Conservation (phyloP, 306 rosid species). For the Sechiopsis laciniata region DNA sequence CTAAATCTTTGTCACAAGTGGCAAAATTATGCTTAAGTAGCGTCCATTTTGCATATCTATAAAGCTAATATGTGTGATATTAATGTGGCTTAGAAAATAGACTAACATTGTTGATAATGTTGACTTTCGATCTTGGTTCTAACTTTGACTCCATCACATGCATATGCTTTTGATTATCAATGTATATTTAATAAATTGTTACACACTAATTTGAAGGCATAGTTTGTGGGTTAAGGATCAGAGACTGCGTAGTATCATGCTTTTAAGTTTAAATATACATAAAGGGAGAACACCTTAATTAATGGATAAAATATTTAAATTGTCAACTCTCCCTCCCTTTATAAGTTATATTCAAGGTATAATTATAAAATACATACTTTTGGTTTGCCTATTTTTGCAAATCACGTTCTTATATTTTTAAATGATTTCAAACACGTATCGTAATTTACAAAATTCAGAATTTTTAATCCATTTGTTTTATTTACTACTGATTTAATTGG, state of each 20-base stretch:
- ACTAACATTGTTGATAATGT: constrained; percentile 4
- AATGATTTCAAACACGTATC: neutral
- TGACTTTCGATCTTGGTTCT: constrained; percentile 16
- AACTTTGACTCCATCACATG: constrained; percentile 14
- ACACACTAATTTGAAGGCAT: constrained; percentile 17
- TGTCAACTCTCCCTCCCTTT: neutral
- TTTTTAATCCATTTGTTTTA: neutral
- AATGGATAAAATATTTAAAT: neutral
- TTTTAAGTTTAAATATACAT: neutral
- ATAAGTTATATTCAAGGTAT: neutral
- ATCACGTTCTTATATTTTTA: neutral
- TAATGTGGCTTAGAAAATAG: neutral
- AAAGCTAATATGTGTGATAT: neutral
- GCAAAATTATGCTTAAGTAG: neutral
- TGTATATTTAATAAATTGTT: neutral
- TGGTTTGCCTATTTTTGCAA: neutral
- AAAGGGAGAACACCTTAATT: neutral
- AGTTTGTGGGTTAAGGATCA: constrained; percentile 18
- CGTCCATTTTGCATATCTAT: neutral
- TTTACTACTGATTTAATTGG: neutral
- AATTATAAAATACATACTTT: neutral
- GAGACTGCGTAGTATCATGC: neutral
- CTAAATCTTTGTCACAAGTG: constrained; percentile 11
- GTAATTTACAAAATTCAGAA: neutral
- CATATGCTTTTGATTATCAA: neutral